Evolutionary conservation across 768 basidiomycete species (phyloP), one percentile per base, ranked within the genome.

Genomic region (Panaeolus cyanescens): DNA sequence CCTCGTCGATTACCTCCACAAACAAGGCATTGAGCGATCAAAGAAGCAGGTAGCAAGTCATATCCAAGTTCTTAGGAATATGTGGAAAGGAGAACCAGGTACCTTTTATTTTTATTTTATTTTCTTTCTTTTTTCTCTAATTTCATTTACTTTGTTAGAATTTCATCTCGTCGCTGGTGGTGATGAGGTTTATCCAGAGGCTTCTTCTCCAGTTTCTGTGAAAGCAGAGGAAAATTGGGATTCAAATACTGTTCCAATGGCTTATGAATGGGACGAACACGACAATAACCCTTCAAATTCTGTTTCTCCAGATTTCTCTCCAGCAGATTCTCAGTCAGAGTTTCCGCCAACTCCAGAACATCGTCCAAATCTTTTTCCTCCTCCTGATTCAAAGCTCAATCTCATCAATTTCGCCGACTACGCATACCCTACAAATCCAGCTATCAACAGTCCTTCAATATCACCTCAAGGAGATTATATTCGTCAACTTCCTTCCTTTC

Each of bases 1-100:
- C 71, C 84, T 93, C 63, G 91, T 93, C 70, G 90, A 92, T 64
- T 89, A 90, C 68, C 84, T 93, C 61, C 80, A 87, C 59, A 87
- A 85, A 64, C 77, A 80, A 34, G 89, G 88, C 59, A 84, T 93
- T 70, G 81, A 81, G 28, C 87, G 92, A 39, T 83, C 90, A 45
- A 93, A 93, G 81, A 93, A 93, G 73, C 92, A 93, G 73, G 92
- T 93, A 64, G 92, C 92, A n/a, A 91, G 89, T 72, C 92, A 93
- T 68, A 90, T 93, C 56, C 92, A 93, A 70, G 91, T 92, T 59
- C 72, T 92, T 58, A 79, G 91, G 55, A 93, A 93, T 70, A 93
- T 93, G 91, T 92, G 90, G 91, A 92, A 92, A 72, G 91, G 90
- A 22, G 85, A 90, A 61, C 82, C 87, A 79, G 88, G 91, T 90